Evolutionary conservation across 2,329 filamentous ascomycete species (phyloP).

Genomic region (Colletotrichum costaricense): DNA sequence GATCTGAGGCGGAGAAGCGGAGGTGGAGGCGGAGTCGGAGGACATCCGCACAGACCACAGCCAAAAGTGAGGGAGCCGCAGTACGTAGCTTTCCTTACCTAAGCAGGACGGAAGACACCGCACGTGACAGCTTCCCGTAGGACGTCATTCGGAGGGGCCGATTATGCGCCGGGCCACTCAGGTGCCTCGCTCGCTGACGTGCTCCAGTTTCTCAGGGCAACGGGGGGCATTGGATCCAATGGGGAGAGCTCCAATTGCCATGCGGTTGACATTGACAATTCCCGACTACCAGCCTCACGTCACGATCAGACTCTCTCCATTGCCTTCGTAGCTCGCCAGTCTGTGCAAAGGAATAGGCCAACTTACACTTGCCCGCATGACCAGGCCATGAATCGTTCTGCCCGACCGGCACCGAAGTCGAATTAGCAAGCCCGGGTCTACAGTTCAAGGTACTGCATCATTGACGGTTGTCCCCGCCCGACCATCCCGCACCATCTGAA

Average conservation of each 20-base stretch:
- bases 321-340: slow-evolving; percentile 14
- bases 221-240: neutral
- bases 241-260: slow-evolving; percentile 17
- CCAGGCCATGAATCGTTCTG: slow-evolving; percentile 13
- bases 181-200: neutral
- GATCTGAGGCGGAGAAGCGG: neutral
- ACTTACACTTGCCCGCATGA: slow-evolving; percentile 23
- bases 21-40: neutral
- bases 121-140: neutral
- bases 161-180: neutral
- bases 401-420: slow-evolving; percentile 30
- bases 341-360: slow-evolving; percentile 18
- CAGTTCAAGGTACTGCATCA: neutral
- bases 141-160: slow-evolving; percentile 19
- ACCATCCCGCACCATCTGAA: slow-evolving; percentile 31
- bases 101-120: neutral
- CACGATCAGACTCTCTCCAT: slow-evolving; percentile 24
- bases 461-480: slow-evolving; percentile 28
- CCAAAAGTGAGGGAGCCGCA: neutral
- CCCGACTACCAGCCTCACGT: neutral
- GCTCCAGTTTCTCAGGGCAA: neutral
- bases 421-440: slow-evolving; percentile 8
- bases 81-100: neutral
- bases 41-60: neutral
- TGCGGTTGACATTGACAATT: slow-evolving; percentile 1